These are phyloP conservation scores for Penicillium hordei DNA, from an alignment of 2,329 filamentous ascomycete species.

Conservation along the genomic window DNA sequence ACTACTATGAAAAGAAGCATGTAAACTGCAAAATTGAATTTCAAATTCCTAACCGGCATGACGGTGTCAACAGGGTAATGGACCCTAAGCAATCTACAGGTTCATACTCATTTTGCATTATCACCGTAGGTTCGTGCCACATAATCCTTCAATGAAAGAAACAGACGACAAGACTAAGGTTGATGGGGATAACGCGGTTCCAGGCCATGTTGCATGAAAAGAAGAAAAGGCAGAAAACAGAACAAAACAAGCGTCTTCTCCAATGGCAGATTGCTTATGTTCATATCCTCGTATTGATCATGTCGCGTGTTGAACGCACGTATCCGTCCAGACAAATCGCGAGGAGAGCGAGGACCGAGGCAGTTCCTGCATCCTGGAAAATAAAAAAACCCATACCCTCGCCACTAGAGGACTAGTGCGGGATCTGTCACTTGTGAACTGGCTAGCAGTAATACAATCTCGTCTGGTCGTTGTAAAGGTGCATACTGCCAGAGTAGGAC, in stretches of 20 bases:
- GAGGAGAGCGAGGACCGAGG: not conserved
- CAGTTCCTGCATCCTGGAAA: not conserved
- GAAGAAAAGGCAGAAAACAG: slow-evolving; percentile 12
- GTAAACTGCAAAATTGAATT: slow-evolving; percentile 10
- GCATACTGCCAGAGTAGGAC: not conserved
- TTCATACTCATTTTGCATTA: slow-evolving; percentile 1
- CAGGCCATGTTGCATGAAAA: slow-evolving; percentile 12
- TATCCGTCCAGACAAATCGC: slow-evolving; percentile 1
- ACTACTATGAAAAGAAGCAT: slow-evolving; percentile 16
- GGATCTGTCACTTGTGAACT: not conserved
- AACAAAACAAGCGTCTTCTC: slow-evolving; percentile 8
- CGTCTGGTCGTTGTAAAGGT: slow-evolving; percentile 2
- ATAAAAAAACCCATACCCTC: not conserved
- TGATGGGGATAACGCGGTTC: slow-evolving; percentile 2
- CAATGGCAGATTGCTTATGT: slow-evolving; percentile 1
- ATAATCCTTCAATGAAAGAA: not conserved
- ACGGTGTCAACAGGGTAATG: not conserved
- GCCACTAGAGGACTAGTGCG: slow-evolving; percentile 3
- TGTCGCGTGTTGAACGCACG: slow-evolving; percentile 24
- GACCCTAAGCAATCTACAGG: not conserved
- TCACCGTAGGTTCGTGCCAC: slow-evolving; percentile 1
- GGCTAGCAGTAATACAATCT: slow-evolving; percentile 4
- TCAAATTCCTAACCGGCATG: slow-evolving; percentile 5
- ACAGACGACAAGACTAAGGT: slow-evolving; percentile 6
- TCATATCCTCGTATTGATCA: slow-evolving; percentile 6